Evolutionary conservation across 768 basidiomycete species (phyloP).

Genomic region (Cubamyces lactineus): DNA sequence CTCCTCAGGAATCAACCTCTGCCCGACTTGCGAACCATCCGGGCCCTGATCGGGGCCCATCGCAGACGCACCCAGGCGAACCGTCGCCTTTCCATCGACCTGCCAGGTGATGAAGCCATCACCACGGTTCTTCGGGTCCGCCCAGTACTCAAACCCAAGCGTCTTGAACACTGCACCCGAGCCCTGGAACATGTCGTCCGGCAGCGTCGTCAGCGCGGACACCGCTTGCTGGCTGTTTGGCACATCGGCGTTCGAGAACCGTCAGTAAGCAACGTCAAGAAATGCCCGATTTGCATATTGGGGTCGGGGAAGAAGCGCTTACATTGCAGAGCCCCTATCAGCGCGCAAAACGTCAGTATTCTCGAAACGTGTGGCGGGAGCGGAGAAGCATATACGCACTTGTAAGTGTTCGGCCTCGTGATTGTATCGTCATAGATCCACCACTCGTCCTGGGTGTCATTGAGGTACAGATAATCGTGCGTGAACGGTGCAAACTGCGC

Average conservation of each 20-base stretch:
- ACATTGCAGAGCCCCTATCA: constrained; percentile 55
- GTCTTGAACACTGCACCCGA: constrained; percentile 53
- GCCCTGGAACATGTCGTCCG: constrained; percentile 60
- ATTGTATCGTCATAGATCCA: constrained; percentile 40
- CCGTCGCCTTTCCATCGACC: constrained; percentile 55
- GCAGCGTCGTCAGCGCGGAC: constrained; percentile 49
- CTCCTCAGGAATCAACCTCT: constrained; percentile 62
- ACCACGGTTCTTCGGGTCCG: constrained; percentile 53
- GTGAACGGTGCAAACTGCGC: constrained; percentile 71
- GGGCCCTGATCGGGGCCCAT: constrained; percentile 49
- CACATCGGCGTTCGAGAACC: background rate
- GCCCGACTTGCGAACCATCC: constrained; percentile 54
- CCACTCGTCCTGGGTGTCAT: constrained; percentile 39
- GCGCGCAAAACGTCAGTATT: background rate
- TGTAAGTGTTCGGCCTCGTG: constrained; percentile 42
- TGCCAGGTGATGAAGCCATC: constrained; percentile 80
- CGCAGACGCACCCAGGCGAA: constrained; percentile 56
- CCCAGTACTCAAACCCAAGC: constrained; percentile 76
- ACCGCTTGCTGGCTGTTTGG: constrained; percentile 49
- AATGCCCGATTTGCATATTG: background rate
- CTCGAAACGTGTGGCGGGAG: background rate
- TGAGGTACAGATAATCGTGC: constrained; percentile 45
- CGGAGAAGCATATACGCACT: constrained; percentile 33
- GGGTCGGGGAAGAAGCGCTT: constrained; percentile 11
- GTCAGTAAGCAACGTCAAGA: background rate